Base-by-base conservation (phyloP, 257 asterid genomes). In the Fraxinus anomala region DNA sequence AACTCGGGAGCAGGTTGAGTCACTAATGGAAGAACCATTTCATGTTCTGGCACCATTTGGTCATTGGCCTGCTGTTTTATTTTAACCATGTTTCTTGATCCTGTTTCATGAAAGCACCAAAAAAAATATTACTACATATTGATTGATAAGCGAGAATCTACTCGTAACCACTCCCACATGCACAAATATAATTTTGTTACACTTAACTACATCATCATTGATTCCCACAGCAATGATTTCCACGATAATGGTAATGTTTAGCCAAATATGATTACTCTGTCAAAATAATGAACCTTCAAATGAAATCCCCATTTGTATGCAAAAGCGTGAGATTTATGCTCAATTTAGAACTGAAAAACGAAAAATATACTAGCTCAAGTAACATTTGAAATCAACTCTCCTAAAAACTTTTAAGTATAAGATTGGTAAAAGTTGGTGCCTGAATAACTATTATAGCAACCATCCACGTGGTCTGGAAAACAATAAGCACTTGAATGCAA, bases 1-100 rank as follows among this genome's bases (percentile, higher is more conserved):
- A 87, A 90, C 74, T 83, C 94, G 0, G 91, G 67, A 66, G 89
- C 81, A 61, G 93, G 92, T 73, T 84, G 89, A 39, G 92, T 87
- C 24, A 86, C 95, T 3, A 89, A 92, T n/a, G 98, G 94, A 26
- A 90, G 92, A 67, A 86, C 78, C 81, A 84, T 87, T 82, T 87
- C 97, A 47, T 88, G 79, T 80, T 91, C 96, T 0, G 88, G 31
- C 79, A 86, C 73, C 72, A 83, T 79, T 76, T 83, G 91, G 31
- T 91, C 91, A 70, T 85, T 84, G 84, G 80, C 83, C 54, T 84
- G 91, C 86, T 84, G 97, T 79, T 89, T 91, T 65, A 81, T 77
- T 69, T 88, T 94, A 74, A 78, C 85, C 75, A 81, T 79, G 70
- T 78, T 85, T 76, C 82, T 82, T 79, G 94, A 76, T 83, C 89